A percentile compares a stretch with the other conserved stretches of the same genome.
Conservation (phyloP, 768 basidiomycete genomes). For the Sporobolomyces phaffii region DNA sequence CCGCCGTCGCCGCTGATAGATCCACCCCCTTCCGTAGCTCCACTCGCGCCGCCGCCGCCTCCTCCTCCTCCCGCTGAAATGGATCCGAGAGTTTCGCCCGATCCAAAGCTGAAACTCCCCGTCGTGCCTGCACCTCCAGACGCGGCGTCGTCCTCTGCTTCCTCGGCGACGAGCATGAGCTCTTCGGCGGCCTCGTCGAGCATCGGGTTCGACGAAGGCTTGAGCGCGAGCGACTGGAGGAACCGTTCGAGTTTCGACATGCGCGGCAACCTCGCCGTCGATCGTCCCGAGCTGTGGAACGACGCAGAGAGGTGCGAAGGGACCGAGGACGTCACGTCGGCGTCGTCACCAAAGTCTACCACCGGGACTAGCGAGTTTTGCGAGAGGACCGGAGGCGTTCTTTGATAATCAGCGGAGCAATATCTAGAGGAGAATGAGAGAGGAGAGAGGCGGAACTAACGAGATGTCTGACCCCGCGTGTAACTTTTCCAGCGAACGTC, state of each 20-base stretch:
- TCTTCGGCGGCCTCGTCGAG: conserved; percentile 44
- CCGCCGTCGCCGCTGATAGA: too few relatives aligned
- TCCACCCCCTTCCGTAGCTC: too few relatives aligned
- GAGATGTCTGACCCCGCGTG: conserved; percentile 64
- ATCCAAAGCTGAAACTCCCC: conserved; percentile 12
- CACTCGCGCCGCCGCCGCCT: too few relatives aligned
- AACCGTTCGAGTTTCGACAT: conserved; percentile 46
- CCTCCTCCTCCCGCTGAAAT: background rate
- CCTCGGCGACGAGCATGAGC: conserved; percentile 7
- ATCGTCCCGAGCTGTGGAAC: conserved; percentile 27
- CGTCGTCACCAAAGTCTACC: conserved; percentile 41
- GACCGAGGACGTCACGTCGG: conserved; percentile 18
- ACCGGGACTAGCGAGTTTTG: conserved; percentile 37
- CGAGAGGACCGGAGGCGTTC: too few relatives aligned
- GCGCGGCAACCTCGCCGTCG: conserved; percentile 22
- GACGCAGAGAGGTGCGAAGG: conserved; percentile 15
- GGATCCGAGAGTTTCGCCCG: background rate
- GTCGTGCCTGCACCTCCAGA: background rate
- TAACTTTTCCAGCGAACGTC: conserved; percentile 87
- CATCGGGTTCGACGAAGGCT: conserved; percentile 46
- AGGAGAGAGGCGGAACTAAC: conserved; percentile 53
- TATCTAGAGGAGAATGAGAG: background rate
- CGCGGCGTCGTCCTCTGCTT: conserved; percentile 34
- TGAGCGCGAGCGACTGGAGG: conserved; percentile 44
- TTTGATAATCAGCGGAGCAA: too few relatives aligned